Percentiles rank a stretch among this genome's conserved stretches.
These are phyloP conservation scores for Thelonectria blattea DNA, from an alignment of 2,329 filamentous ascomycete genomes.

Conservation along the genomic window DNA sequence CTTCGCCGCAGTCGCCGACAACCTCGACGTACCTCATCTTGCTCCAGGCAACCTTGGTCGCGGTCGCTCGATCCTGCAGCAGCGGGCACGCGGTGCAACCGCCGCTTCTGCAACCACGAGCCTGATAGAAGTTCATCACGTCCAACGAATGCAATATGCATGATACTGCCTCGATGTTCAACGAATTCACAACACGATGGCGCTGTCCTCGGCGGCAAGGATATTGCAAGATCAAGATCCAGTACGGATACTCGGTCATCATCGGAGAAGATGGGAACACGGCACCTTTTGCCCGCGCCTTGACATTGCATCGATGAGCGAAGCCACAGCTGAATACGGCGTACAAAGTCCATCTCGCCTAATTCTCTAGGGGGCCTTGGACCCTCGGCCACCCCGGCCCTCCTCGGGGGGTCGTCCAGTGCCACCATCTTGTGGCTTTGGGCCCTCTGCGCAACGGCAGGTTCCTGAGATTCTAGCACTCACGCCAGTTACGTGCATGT, in stretches of 20 bases:
- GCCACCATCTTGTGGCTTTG: constrained; percentile 31
- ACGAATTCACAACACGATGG: not conserved
- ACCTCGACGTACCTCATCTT: constrained; percentile 19
- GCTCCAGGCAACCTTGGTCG: constrained; percentile 1
- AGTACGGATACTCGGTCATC: not conserved
- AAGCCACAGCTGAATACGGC: not conserved
- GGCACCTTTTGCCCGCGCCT: not conserved
- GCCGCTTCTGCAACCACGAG: not conserved
- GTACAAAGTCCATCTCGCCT: not conserved
- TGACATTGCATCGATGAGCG: not conserved
- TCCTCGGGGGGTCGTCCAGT: constrained; percentile 29
- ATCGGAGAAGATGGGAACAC: not conserved
- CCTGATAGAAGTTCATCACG: constrained; percentile 1
- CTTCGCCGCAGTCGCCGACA: constrained; percentile 8
- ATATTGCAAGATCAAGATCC: constrained; percentile 3
- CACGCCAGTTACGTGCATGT: not conserved
- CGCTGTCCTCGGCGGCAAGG: constrained; percentile 2
- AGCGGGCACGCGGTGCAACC: constrained; percentile 27
- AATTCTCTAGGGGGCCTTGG: constrained; percentile 10
- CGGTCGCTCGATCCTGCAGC: constrained; percentile 24
- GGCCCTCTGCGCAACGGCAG: constrained; percentile 22
- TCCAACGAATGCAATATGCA: not conserved
- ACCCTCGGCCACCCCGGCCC: constrained; percentile 32
- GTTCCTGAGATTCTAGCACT: constrained; percentile 29
- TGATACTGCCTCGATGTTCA: not conserved